Evolutionary conservation across 2,329 filamentous ascomycete species (phyloP), one percentile per base, ranked within the genome.

Genomic region (Ramularia collo-cygni): DNA sequence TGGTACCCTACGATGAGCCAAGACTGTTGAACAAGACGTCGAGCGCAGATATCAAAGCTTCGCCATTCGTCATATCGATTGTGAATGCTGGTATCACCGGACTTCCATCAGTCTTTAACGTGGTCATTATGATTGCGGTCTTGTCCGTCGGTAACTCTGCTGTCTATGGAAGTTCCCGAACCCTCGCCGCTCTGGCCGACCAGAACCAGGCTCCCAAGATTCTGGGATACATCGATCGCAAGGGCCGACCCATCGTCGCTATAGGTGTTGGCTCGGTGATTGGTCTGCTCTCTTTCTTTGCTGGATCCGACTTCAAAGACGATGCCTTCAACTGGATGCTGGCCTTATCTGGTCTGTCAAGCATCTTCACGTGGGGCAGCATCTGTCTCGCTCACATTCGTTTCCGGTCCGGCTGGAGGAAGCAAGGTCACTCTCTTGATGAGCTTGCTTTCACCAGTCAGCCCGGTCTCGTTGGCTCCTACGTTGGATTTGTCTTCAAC

Each of bases 351-450:
- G 83, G 80, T 34, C 72, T 88, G 16, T 83, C 80, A 8, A 81
- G 76, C 32, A 75, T 87, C 58, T 85, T 89, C 67, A 88, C 83
- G 4, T 89, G 85, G 85, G 77, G 73, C 40, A 84, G 84, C 50
- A 90, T 95, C 61, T 94, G 87, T 62, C 67, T 93, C n/a, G 77
- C 83, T 16, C 89, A 95, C 64, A 93, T 95, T 58, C 86, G 88
- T 40, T 95, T 95, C 75, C 85, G 89, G 21, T 39, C 43, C 17
- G 85, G 81, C n/a, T 94, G 87, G 86, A 71, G 69, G 31, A 57
- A 51, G 9, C 76, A 81, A 46, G 84, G 83, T 31, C 82, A 81
- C 52, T 70, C 66, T 2, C 58, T 81, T 3, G 76, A 81, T n/a
- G 77, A 81, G 54, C 72, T 85, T 3, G 76, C 80, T 1, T 85